Base-by-base conservation (phyloP, 768 basidiomycete genomes). In the Gymnopilus junonius region DNA sequence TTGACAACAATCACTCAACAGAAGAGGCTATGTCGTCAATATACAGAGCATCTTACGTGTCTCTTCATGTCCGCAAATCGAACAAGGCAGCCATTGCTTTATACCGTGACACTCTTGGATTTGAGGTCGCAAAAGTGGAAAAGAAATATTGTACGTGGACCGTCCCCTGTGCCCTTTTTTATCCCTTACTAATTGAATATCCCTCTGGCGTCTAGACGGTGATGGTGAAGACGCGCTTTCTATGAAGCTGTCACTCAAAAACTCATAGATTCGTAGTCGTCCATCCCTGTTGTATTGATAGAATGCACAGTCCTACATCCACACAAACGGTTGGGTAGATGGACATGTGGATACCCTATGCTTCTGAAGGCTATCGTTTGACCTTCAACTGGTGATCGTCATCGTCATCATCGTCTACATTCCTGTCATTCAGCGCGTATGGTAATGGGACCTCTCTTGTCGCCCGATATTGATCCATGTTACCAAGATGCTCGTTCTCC, bases 1-100 rank as follows among this genome's bases (percentile, higher is more conserved):
- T 43, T 8, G 32, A 35, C n/a, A 8, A 27, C 54, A 8, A 55
- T 53, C 20, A 17, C 37, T 29, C 0, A 43, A 25, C 71, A 96
- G 96, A 98, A 75, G 88, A 94, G 64, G 93, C 96, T 1, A 98
- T 99, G 96, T 82, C 86, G 14, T 85, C 86, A 1, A 84, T 94
- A n/a, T 97, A 96, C 79, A 84, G 86, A 35, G 95, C 95, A 0
- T 76, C 87, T 17, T 92, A 89, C 68, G 93, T 95, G 20, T 93
- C 93, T 0, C 79, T 99, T 21, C 95, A 98, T 68, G 96, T 99
- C 29, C 85, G 97, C 48, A 93, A 94, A 77, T 94, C 94, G n/a
- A 98, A 99, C 72, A 88, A 91, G 59, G 94, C 96, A 0, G 96
- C 97, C 1, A 87, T 98, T 45, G 87, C 84, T 11, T 80, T 98